Evolutionary conservation across 2,329 filamentous ascomycete species (phyloP).

Genomic region (Arthrobotrys pseudoclavata): DNA sequence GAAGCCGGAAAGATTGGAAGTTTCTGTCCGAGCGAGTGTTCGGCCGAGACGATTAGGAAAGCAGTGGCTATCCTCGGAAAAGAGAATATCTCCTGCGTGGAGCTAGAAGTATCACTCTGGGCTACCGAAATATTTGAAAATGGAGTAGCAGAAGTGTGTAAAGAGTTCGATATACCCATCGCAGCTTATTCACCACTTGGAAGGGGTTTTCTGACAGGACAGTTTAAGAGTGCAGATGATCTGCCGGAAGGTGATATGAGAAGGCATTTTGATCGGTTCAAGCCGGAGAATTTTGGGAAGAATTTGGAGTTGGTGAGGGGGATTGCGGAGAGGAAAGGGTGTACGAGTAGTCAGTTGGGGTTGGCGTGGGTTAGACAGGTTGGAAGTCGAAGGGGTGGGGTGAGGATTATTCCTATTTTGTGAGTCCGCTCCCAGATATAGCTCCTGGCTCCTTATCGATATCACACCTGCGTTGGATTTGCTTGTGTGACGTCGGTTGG

Average conservation of each 20-base stretch:
- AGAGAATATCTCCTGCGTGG: constrained; percentile 65
- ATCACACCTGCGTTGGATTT: too few species aligned
- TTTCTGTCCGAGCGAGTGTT: constrained; percentile 71
- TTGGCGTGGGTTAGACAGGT: constrained; percentile 74
- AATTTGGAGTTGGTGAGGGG: constrained; percentile 75
- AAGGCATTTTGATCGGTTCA: constrained; percentile 72
- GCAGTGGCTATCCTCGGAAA: constrained; percentile 65
- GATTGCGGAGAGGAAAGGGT: constrained; percentile 73
- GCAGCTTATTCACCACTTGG: constrained; percentile 80
- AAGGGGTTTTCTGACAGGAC: constrained; percentile 71
- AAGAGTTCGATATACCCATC: constrained; percentile 76
- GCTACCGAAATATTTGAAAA: constrained; percentile 70
- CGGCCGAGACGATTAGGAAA: constrained; percentile 69
- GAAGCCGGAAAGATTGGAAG: constrained; percentile 71
- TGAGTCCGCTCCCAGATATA: too few species aligned
- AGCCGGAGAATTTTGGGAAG: constrained; percentile 73
- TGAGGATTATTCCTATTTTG: constrained; percentile 76
- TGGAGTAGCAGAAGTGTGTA: constrained; percentile 72
- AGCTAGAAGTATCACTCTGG: constrained; percentile 72
- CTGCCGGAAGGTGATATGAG: constrained; percentile 71
- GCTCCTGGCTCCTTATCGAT: constrained; percentile 61
- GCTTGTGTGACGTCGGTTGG: neutral
- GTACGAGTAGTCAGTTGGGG: constrained; percentile 75
- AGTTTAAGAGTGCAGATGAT: constrained; percentile 71
- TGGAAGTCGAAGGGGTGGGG: constrained; percentile 68